Percentiles rank a stretch among this genome's conserved stretches.
Conservation (phyloP, 192 early-diverging fungal genomes). For the Backusella mclennaniae region DNA sequence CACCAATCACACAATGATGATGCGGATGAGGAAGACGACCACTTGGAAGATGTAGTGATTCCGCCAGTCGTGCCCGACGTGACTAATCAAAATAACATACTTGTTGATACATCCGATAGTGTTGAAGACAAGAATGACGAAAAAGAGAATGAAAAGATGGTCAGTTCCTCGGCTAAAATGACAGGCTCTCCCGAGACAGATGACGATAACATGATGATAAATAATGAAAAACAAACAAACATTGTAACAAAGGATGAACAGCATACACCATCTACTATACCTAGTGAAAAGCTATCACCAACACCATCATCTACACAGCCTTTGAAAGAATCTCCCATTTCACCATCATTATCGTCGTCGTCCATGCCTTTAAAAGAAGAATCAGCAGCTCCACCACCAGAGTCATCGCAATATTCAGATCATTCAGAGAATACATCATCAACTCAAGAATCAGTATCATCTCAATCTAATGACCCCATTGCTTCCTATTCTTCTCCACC, state of each 20-base stretch:
- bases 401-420: background rate
- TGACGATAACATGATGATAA: background rate
- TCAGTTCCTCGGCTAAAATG: background rate
- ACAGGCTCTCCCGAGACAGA: background rate
- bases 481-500: background rate
- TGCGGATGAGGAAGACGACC: background rate
- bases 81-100: background rate
- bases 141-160: background rate
- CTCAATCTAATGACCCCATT: background rate
- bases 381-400: background rate
- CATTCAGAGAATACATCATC: background rate
- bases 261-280: background rate
- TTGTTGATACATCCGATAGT: background rate
- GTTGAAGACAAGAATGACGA: background rate
- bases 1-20: constrained; percentile 12
- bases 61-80: background rate
- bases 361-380: background rate
- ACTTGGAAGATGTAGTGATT: background rate
- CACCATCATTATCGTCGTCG: background rate
- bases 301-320: background rate
- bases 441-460: background rate
- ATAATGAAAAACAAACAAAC: background rate
- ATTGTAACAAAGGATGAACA: background rate
- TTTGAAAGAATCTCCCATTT: background rate
- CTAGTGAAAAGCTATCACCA: background rate